Conservation (phyloP, 352 stramenopile genomes). For the Globisporangium cystogenes region DNA sequence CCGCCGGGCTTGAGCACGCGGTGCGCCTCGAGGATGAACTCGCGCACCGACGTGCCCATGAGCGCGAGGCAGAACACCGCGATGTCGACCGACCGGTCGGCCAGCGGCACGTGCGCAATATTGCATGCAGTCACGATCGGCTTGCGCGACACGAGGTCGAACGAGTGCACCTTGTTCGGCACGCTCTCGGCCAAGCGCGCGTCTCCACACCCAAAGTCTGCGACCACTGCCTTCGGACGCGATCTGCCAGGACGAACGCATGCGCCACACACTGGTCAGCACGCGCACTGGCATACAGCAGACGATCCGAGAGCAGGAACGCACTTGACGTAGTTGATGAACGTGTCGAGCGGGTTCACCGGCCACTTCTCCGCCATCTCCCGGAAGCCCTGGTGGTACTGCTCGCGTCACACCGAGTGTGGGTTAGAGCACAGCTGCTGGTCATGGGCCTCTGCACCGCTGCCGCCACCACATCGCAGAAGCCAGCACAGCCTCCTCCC, state of each 20-base stretch:
- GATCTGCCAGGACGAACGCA: constrained; percentile 19
- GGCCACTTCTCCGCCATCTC: constrained; percentile 97
- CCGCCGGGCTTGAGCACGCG: constrained; percentile 92
- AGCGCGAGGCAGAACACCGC: constrained; percentile 97
- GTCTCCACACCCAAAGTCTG: constrained; percentile 99
- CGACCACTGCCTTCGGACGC: constrained; percentile 78
- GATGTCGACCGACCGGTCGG: constrained; percentile 89
- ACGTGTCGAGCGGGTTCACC: constrained; percentile 95
- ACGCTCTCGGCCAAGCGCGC: constrained; percentile 90
- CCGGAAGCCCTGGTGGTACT: constrained; percentile 98
- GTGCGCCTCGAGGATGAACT: constrained; percentile 96
- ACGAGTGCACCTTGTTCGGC: constrained; percentile 93
- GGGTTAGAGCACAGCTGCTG: too few species aligned
- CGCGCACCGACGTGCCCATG: constrained; percentile 97
- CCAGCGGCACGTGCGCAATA: constrained; percentile 92
- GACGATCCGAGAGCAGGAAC: constrained; percentile 9
- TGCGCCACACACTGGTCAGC: too few species aligned
- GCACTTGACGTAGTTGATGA: constrained; percentile 93
- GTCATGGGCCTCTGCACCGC: too few species aligned
- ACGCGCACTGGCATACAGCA: background rate
- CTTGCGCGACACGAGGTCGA: constrained; percentile 96
- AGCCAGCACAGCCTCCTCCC: too few species aligned
- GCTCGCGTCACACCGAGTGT: too few species aligned
- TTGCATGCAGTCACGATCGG: constrained; percentile 94
- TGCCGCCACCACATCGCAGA: too few species aligned